Base-by-base conservation (phyloP, 1,139 yeast species). In the Candida anutae region DNA sequence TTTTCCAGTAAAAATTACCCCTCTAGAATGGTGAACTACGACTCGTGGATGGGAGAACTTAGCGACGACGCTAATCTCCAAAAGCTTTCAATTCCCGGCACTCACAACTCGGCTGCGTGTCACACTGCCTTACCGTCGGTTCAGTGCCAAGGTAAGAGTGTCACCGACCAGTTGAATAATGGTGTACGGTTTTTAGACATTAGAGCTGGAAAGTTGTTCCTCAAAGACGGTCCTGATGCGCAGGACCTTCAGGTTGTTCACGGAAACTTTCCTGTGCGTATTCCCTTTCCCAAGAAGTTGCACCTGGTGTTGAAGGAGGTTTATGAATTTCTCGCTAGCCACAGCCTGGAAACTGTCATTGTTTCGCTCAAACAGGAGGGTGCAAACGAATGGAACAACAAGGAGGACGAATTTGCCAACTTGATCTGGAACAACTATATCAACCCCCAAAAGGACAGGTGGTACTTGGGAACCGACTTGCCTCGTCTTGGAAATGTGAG, bases 291-390 rank as follows among this genome's bases (percentile, higher is more conserved):
- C n/a, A 59, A 65, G 38, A 67, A 61, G 47, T 67, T 71, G 41
- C 46, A 46, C 19, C 64, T 55, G 28, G 69, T 54, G 16, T 67
- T 72, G 43, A 53, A 69, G 1, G 84, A 77, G 34, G 67, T 81
- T 20, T 79, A 76, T 47, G 57, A 59, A 9, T 82, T 77, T 43
- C 55, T 81, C 36, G 55, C 61, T 12, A 38, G 53, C 9, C 67
- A 79, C 50, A 55, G 52, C 2, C 63, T 76, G 2, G 93, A 82
- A 50, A 57, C 73, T 8, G 83, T 78, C 8, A 51, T 82, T 34
- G 72, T 82, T 9, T 78, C 88, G 1, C 52, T 82, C 36, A 82
- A 81, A 48, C 83, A 77, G 46, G 93, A 82, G 52, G 93, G 93
- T 24, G 56, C 73, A 11, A 71, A 75, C 34, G 66, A 62, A 35